phyloP scores from a whole-genome alignment of 164 flowering plant species.

The Chimonanthus salicifolius region DNA sequence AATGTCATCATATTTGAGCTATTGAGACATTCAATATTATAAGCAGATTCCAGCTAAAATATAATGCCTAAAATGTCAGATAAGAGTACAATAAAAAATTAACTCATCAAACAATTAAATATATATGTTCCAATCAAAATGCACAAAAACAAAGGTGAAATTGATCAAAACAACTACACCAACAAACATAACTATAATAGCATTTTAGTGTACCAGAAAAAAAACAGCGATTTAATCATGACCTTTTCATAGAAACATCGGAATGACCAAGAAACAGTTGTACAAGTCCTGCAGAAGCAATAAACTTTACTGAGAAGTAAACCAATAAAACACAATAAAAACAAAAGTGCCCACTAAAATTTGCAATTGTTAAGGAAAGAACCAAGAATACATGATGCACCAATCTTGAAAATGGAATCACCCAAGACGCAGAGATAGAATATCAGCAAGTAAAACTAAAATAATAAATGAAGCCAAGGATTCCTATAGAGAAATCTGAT shows the following conservation, averaged over 20 bases:
- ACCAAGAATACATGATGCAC: not conserved
- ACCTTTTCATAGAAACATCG: slow-evolving; percentile 94
- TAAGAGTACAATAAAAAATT: too few species aligned
- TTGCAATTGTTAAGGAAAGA: not conserved
- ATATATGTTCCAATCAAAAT: too few species aligned
- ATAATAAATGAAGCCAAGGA: too few species aligned
- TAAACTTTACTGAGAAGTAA: not conserved
- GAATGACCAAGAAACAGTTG: slow-evolving; percentile 96
- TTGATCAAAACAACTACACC: not conserved
- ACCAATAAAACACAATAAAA: not conserved
- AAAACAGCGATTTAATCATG: slow-evolving; percentile 5
- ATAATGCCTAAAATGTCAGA: too few species aligned
- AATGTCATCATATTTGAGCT: too few species aligned
- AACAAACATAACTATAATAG: not conserved
- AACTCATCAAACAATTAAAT: too few species aligned
- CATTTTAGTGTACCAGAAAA: too few species aligned
- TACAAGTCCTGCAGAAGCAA: slow-evolving; percentile 68
- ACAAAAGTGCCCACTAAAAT: not conserved
- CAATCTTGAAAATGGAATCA: not conserved
- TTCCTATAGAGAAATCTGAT: too few species aligned
- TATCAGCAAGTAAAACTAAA: too few species aligned
- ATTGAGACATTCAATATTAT: too few species aligned
- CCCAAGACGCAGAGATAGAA: too few species aligned
- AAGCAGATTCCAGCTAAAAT: too few species aligned
- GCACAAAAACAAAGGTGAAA: not conserved